Conservation (phyloP, 441 rosid genomes). For the Gossypium lobatum region DNA sequence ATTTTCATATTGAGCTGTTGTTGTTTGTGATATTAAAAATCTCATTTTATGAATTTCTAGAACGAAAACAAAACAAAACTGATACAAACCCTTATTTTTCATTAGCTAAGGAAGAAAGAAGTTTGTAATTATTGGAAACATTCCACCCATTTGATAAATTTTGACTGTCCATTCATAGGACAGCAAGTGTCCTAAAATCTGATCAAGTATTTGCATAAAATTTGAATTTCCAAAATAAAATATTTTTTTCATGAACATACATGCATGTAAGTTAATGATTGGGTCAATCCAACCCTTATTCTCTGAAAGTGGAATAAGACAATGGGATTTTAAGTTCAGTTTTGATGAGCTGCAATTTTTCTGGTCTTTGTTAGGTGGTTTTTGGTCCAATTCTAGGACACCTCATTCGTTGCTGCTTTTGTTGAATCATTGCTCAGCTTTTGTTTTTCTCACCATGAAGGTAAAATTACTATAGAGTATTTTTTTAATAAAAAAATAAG, state of each 20-base stretch:
- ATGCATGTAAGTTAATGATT: slow-evolving; percentile 1
- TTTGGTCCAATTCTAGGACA: slow-evolving; percentile 9
- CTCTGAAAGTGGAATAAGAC: not conserved
- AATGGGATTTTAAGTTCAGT: not conserved
- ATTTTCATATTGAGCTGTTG: too few relatives aligned
- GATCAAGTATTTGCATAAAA: not conserved
- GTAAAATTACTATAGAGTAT: too few relatives aligned
- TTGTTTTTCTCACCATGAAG: not conserved
- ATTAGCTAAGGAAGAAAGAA: not conserved
- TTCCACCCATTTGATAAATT: not conserved
- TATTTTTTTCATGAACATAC: not conserved
- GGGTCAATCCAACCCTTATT: not conserved
- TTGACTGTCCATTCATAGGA: slow-evolving; percentile 9
- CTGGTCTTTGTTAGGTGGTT: not conserved
- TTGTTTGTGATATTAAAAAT: too few relatives aligned
- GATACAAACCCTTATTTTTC: not conserved
- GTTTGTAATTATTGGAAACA: not conserved
- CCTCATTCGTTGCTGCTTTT: slow-evolving; percentile 19
- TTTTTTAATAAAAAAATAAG: too few relatives aligned
- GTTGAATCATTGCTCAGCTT: slow-evolving; percentile 17
- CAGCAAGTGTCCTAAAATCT: slow-evolving; percentile 15
- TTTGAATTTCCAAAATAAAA: not conserved
- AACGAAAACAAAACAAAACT: not conserved
- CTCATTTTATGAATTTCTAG: not conserved
- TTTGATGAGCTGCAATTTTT: not conserved